Evolutionary conservation across 495 filamentous ascomycete genomes (phyloP).

Genomic region (Xylaria venustula): DNA sequence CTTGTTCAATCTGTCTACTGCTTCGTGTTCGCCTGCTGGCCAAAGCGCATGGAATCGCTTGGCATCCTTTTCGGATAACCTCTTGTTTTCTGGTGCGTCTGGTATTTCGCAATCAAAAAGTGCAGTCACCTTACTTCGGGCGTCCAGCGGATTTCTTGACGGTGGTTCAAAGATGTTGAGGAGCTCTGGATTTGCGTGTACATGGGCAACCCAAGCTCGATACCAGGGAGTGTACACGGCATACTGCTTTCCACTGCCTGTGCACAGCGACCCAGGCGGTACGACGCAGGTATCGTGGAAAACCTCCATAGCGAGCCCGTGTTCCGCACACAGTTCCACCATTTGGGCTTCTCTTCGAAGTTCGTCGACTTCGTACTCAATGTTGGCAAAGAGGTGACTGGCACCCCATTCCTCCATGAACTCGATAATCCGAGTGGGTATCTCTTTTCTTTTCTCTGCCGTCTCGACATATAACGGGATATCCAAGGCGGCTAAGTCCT

Average conservation of each 20-base stretch:
- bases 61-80: slow-evolving; percentile 57
- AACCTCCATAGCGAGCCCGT: slow-evolving; percentile 61
- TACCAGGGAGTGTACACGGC: slow-evolving; percentile 85
- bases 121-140: slow-evolving; percentile 50
- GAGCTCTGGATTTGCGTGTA: slow-evolving; percentile 65
- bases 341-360: slow-evolving; percentile 69
- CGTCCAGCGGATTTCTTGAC: slow-evolving; percentile 54
- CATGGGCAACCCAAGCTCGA: slow-evolving; percentile 67
- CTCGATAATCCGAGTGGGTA: slow-evolving; percentile 65
- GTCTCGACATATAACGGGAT: slow-evolving; percentile 81
- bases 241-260: slow-evolving; percentile 72
- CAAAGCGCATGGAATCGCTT: slow-evolving; percentile 59
- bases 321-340: slow-evolving; percentile 56
- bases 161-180: slow-evolving; percentile 62
- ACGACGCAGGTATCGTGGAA: slow-evolving; percentile 83
- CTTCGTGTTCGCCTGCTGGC: slow-evolving; percentile 81
- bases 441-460: slow-evolving; percentile 60
- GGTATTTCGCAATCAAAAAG: slow-evolving; percentile 69
- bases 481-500: slow-evolving; percentile 65
- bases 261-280: slow-evolving; percentile 63
- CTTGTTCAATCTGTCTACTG: slow-evolving; percentile 60
- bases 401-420: slow-evolving; percentile 72
- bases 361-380: slow-evolving; percentile 81
- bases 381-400: slow-evolving; percentile 67
- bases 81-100: slow-evolving; percentile 61